Base-by-base conservation (phyloP, 1,284 basidiomycete species). In the Ganoderma sinense region DNA sequence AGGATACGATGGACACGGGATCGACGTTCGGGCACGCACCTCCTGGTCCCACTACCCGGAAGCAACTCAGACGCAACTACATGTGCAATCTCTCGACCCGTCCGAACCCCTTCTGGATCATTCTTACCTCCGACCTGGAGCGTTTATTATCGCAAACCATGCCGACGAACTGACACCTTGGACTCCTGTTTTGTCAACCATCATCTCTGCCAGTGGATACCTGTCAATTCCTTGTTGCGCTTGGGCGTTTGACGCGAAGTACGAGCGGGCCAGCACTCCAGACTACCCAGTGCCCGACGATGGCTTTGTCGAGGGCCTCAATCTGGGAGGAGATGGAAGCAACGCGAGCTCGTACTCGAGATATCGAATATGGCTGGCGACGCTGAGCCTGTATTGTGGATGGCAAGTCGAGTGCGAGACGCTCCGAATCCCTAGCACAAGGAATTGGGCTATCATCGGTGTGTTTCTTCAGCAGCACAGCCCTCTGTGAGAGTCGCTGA, bases 141-240 rank as follows among this genome's bases (percentile, higher is more conserved):
- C 86, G 0, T 99, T 98, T 81, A 81, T 99, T 64, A 93, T 99
- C 61, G 97, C 95, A 13, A 99, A 99, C 81, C 97, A 99, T 80
- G 94, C 97, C 0, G 97, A 99, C 81, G 97, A 99, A 77, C 85
- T 99, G 20, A 97, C 97, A 59, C 95, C 95, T 0, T 97, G 95
- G 95, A 81, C 95, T 4, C 92, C 95, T 0, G 84, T 96, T 0
- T 82, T 95, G 7, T 86, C 92, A 0, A 88, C 93, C 0, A 80
- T 93, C 8, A 78, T 84, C 39, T 76, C 76, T 6, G 89, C 91
- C 0, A 87, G 89, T 0, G 95, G 94, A 0, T 96, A 94, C 80
- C 83, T 98, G 66, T 96, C 93, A 20, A 94, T 99, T 51, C 97
- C 97, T 0, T 99, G 97, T 78, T 99, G 97, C 78, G 82, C 93